Percentiles rank a stretch among this genome's conserved stretches.
Evolutionary conservation across 148 eudicot genomes (phyloP).

Genomic region (Arbutus unedo): DNA sequence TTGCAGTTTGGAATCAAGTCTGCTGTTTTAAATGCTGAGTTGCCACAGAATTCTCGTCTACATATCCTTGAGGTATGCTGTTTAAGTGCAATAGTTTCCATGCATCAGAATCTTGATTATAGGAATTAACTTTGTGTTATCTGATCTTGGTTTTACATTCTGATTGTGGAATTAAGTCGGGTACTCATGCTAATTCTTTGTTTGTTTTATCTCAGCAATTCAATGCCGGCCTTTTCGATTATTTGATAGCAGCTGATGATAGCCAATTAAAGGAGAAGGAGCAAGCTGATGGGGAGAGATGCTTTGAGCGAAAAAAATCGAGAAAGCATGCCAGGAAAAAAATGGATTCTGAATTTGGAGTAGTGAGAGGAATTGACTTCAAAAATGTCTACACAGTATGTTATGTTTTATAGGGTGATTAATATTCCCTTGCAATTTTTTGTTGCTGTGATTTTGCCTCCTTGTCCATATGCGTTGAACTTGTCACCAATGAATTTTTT

Average conservation of each 20-base stretch:
- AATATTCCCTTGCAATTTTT: not conserved
- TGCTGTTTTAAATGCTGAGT: slow-evolving; percentile 89
- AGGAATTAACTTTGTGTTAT: not conserved
- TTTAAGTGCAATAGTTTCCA: not conserved
- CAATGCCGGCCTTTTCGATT: slow-evolving; percentile 94
- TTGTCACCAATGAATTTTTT: not conserved
- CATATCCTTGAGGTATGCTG: slow-evolving; percentile 86
- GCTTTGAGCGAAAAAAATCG: slow-evolving; percentile 42
- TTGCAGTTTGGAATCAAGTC: slow-evolving; percentile 83
- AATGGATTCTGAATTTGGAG: slow-evolving; percentile 88
- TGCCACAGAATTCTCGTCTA: slow-evolving; percentile 92
- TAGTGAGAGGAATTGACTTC: slow-evolving; percentile 95
- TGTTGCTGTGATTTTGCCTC: not conserved
- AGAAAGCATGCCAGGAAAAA: slow-evolving; percentile 55
- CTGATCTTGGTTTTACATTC: not conserved
- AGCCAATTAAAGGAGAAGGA: slow-evolving; percentile 51
- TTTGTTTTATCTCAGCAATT: slow-evolving; percentile 48
- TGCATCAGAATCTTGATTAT: not conserved
- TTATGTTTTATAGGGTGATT: not conserved
- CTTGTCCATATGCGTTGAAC: not conserved
- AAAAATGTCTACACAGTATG: slow-evolving; percentile 89
- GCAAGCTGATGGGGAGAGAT: slow-evolving; percentile 43
- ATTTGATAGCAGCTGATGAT: slow-evolving; percentile 84
- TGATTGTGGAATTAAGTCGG: not conserved
- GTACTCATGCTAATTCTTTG: not conserved